Evolutionary conservation across 140 eudicot species (phyloP).

Genomic region (Anethum foeniculum): DNA sequence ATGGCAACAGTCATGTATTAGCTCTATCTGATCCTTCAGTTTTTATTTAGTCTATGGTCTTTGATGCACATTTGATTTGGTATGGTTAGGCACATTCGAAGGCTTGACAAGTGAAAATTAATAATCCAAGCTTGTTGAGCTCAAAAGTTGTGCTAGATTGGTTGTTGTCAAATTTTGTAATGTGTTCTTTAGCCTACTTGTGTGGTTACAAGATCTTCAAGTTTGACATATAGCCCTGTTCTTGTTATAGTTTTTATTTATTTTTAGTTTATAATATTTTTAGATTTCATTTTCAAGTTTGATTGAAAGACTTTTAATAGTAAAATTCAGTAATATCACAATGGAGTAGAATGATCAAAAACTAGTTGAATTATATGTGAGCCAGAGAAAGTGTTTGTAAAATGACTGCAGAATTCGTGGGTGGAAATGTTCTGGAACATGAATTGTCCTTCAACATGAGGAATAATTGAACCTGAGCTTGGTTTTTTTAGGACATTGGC

Average conservation of each 20-base stretch:
- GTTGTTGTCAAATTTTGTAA: not conserved
- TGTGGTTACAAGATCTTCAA: slow-evolving; percentile 1
- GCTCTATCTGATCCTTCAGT: not conserved
- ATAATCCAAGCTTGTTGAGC: slow-evolving; percentile 5
- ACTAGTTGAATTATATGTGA: no score
- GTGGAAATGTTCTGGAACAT: not conserved
- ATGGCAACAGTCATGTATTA: slow-evolving; percentile 6
- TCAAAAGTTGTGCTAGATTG: slow-evolving; percentile 11
- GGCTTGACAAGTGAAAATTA: slow-evolving; percentile 9
- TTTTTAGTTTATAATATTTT: not conserved
- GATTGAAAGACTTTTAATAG: not conserved
- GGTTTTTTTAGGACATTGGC: not conserved
- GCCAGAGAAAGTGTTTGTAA: not conserved
- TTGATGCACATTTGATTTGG: no score
- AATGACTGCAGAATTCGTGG: not conserved
- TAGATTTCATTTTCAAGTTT: not conserved
- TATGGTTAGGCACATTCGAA: slow-evolving; percentile 7
- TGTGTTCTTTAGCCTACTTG: not conserved
- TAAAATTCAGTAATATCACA: not conserved
- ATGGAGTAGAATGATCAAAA: not conserved
- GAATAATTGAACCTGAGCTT: not conserved
- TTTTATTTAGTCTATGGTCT: not conserved
- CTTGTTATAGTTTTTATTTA: not conserved
- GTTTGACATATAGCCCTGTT: not conserved
- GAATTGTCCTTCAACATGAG: not conserved